Percentiles rank a stretch among this genome's conserved stretches.
These are phyloP conservation scores for Piper longum DNA, from an alignment of 164 flowering plant genomes.

Conservation along the genomic window DNA sequence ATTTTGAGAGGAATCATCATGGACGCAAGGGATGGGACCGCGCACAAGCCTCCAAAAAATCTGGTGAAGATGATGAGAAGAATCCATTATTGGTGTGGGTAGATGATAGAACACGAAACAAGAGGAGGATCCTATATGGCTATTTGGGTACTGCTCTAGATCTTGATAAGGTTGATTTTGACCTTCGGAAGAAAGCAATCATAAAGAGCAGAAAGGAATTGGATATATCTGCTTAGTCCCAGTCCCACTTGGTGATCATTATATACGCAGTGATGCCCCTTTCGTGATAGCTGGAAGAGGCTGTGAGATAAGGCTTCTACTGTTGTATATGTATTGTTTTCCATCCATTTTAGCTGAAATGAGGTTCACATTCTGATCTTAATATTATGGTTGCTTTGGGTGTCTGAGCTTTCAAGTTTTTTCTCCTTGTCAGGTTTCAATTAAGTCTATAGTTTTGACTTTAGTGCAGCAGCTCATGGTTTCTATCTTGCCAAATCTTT, in stretches of 20 bases:
- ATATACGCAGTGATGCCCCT: neutral
- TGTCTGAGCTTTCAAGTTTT: too few relatives aligned
- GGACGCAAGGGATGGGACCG: constrained; percentile 74
- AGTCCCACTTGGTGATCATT: neutral
- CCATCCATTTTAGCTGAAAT: neutral
- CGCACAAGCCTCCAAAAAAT: constrained; percentile 21
- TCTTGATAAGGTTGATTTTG: constrained; percentile 67
- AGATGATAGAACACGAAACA: constrained; percentile 61
- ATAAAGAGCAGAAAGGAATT: constrained; percentile 58
- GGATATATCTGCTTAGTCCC: constrained; percentile 6
- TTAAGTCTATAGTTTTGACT: too few relatives aligned
- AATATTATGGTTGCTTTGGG: too few relatives aligned
- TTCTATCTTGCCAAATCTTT: too few relatives aligned
- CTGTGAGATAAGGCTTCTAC: neutral
- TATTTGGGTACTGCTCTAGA: constrained; percentile 67
- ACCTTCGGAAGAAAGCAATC: constrained; percentile 53
- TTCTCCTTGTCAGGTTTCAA: too few relatives aligned
- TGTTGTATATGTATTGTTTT: too few relatives aligned
- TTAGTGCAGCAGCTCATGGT: too few relatives aligned
- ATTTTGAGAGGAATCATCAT: constrained; percentile 64
- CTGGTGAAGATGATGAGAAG: constrained; percentile 58
- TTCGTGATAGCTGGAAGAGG: neutral
- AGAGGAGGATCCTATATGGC: constrained; percentile 65
- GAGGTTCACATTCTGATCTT: neutral
- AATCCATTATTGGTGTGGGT: constrained; percentile 63